Conservation (phyloP, 768 basidiomycete genomes). For the Lactarius pseudohatsudake region DNA sequence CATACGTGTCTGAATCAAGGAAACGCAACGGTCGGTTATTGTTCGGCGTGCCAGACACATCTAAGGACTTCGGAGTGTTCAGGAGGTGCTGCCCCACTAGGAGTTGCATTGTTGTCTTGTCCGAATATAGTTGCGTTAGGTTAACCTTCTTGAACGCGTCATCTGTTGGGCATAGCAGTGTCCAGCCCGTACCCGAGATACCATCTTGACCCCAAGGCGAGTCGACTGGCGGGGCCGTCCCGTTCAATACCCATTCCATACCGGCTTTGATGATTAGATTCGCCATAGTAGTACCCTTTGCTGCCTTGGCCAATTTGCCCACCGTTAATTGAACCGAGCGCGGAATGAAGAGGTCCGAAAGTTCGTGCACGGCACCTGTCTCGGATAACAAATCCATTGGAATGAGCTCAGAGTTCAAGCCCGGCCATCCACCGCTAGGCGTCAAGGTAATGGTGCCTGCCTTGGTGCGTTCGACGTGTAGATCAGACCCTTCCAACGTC, state of each 20-base stretch:
- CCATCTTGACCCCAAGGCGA: constrained; percentile 60
- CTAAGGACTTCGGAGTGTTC: constrained; percentile 30
- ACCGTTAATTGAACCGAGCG: constrained; percentile 82
- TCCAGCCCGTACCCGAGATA: constrained; percentile 66
- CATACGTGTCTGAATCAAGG: constrained; percentile 69
- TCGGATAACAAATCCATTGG: constrained; percentile 73
- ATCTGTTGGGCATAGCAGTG: constrained; percentile 87
- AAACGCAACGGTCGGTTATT: constrained; percentile 74
- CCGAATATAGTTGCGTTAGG: constrained; percentile 66
- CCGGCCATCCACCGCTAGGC: constrained; percentile 78
- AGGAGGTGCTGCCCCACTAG: constrained; percentile 80
- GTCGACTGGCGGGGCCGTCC: constrained; percentile 71
- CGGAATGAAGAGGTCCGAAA: constrained; percentile 84
- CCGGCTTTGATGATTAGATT: constrained; percentile 82
- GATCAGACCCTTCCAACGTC: constrained; percentile 82
- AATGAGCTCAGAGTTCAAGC: constrained; percentile 58
- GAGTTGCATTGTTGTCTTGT: constrained; percentile 50
- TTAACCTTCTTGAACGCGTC: constrained; percentile 88
- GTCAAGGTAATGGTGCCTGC: constrained; percentile 49
- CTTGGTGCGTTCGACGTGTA: constrained; percentile 63
- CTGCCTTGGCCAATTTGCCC: constrained; percentile 88
- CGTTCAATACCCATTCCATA: constrained; percentile 89
- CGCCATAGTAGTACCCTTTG: constrained; percentile 86
- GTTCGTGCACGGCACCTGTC: constrained; percentile 89
- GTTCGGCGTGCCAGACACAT: constrained; percentile 43